Percentiles rank a stretch among this genome's conserved stretches.
Conservation (phyloP, 257 asterid species). For the Nicotiana benthamiana region DNA sequence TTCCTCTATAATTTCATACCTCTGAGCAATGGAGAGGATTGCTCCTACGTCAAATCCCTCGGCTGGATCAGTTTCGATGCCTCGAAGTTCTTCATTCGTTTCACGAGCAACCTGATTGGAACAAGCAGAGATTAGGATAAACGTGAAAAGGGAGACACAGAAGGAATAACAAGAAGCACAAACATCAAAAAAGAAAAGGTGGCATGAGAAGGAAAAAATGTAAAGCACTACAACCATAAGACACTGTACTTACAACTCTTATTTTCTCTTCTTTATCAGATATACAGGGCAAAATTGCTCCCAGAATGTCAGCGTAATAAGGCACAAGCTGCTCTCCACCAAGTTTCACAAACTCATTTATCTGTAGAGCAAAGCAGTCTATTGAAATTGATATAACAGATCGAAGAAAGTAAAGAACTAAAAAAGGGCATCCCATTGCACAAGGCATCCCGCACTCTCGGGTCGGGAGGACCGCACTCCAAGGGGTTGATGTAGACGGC, state of each 20-base stretch:
- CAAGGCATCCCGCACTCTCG: too few species aligned
- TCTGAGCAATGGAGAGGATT: slow-evolving; percentile 79
- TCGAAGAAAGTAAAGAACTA: slow-evolving; percentile 2
- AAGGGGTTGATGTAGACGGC: too few species aligned
- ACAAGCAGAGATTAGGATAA: neutral
- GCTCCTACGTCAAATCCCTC: slow-evolving; percentile 87
- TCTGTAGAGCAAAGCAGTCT: slow-evolving; percentile 40
- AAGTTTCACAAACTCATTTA: slow-evolving; percentile 95
- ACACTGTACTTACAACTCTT: slow-evolving; percentile 61
- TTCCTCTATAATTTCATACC: slow-evolving; percentile 31
- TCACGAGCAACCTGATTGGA: slow-evolving; percentile 80
- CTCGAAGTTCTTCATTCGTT: slow-evolving; percentile 92
- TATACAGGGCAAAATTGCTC: slow-evolving; percentile 95
- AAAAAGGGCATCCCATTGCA: too few species aligned
- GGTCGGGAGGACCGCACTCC: too few species aligned
- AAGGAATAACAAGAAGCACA: slow-evolving; percentile 2
- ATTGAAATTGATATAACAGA: slow-evolving; percentile 15
- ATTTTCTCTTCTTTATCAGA: slow-evolving; percentile 98
- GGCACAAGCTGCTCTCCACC: slow-evolving; percentile 98
- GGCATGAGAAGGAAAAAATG: neutral
- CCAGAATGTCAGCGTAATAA: slow-evolving; percentile 92
- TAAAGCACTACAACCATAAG: neutral
- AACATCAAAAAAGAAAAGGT: slow-evolving; percentile 1
- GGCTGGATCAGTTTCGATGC: slow-evolving; percentile 72
- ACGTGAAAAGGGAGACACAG: neutral